Percentiles rank a stretch among this genome's conserved stretches.
Evolutionary conservation across 208 protist species (phyloP).

Genomic region (Crithidia acanthocephali): DNA sequence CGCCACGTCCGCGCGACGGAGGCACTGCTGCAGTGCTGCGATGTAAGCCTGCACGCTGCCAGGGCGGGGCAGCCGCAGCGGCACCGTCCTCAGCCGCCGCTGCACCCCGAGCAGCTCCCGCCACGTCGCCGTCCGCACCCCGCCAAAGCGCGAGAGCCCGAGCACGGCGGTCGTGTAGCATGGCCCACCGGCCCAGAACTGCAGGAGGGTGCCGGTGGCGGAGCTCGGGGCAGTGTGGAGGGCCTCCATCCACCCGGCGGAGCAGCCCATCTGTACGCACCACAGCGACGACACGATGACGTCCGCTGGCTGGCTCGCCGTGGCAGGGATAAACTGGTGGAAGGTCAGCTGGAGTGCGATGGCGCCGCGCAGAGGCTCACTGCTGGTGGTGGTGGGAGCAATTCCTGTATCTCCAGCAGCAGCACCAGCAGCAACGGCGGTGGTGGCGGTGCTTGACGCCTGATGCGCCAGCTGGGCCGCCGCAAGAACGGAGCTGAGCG

Average conservation of each 20-base stretch:
- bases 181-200: slow-evolving; percentile 42
- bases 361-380: slow-evolving; percentile 23
- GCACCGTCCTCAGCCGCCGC: slow-evolving; percentile 13
- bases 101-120: slow-evolving; percentile 11
- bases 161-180: slow-evolving; percentile 45
- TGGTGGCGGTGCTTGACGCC: not conserved
- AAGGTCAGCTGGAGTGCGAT: slow-evolving; percentile 44
- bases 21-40: not conserved
- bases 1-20: not conserved
- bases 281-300: slow-evolving; percentile 46
- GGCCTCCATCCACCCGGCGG: slow-evolving; percentile 18
- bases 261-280: slow-evolving; percentile 37
- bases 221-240: slow-evolving; percentile 5
- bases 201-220: slow-evolving; percentile 22
- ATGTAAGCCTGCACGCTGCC: slow-evolving; percentile 44
- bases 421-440: not conserved
- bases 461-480: not conserved
- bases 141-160: slow-evolving; percentile 28
- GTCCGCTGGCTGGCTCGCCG: slow-evolving; percentile 15
- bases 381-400: not conserved
- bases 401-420: not conserved
- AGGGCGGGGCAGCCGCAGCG: slow-evolving; percentile 34
- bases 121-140: slow-evolving; percentile 23
- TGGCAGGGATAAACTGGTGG: slow-evolving; percentile 36
- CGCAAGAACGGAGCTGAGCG: slow-evolving; percentile 21